Evolutionary conservation across 257 asterid genomes (phyloP).

Genomic region (Capsicum pubescens): DNA sequence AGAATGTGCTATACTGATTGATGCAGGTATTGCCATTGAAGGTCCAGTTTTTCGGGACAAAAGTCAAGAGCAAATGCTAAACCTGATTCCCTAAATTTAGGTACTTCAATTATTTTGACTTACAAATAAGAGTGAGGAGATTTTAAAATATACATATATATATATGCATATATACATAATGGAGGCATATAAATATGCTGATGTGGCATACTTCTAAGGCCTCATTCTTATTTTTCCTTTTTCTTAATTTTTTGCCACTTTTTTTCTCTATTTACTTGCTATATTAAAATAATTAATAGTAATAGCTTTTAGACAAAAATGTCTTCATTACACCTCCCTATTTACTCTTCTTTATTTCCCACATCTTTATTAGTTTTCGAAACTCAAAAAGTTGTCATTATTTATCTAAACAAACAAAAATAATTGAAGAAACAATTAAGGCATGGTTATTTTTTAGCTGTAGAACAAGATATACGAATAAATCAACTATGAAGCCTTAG

Average conservation of each 20-base stretch:
- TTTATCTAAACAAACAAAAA: not conserved
- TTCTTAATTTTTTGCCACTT: too few species aligned
- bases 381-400: too few species aligned
- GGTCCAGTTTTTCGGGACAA: slow-evolving; percentile 88
- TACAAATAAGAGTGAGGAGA: not conserved
- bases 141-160: not conserved
- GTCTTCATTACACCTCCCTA: too few species aligned
- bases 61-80: slow-evolving; percentile 69
- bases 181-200: too few species aligned
- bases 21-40: slow-evolving; percentile 90
- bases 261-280: too few species aligned
- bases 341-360: too few species aligned
- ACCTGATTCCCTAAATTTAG: slow-evolving; percentile 83
- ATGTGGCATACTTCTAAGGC: too few species aligned
- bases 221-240: too few species aligned
- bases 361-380: too few species aligned
- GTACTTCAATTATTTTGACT: slow-evolving; percentile 38
- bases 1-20: slow-evolving; percentile 93
- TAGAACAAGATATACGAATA: not conserved
- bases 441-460: not conserved
- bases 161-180: too few species aligned
- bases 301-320: too few species aligned
- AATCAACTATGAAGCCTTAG: not conserved
- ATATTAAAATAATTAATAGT: too few species aligned
- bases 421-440: not conserved